Conservation (phyloP, 768 basidiomycete species). For the Macrolepiota dolichaula region DNA sequence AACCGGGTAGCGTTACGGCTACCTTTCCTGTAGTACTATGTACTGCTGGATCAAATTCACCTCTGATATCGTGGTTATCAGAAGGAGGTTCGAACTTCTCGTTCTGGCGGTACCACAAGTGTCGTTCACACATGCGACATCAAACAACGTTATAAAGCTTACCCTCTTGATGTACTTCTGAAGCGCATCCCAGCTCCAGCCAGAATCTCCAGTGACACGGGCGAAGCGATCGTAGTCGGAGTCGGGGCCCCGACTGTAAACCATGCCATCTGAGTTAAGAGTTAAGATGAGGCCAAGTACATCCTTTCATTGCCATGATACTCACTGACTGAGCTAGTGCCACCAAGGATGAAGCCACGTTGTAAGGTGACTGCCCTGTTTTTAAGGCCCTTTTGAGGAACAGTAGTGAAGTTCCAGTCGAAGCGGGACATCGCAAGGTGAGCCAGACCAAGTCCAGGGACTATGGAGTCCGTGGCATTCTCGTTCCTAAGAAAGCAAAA, state of each 20-base stretch:
- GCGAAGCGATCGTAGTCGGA: slow-evolving; percentile 23
- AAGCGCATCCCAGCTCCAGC: slow-evolving; percentile 31
- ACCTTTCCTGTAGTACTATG: slow-evolving; percentile 18
- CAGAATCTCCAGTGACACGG: slow-evolving; percentile 23
- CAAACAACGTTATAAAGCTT: not conserved
- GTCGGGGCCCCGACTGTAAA: slow-evolving; percentile 17
- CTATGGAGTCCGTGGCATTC: slow-evolving; percentile 11
- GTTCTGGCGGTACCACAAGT: not conserved
- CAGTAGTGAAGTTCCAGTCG: slow-evolving; percentile 31
- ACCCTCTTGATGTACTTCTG: slow-evolving; percentile 22
- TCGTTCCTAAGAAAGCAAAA: not conserved
- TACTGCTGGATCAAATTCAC: slow-evolving; percentile 18
- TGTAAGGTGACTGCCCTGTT: slow-evolving; percentile 21
- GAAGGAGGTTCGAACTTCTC: slow-evolving; percentile 17
- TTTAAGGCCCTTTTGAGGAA: slow-evolving; percentile 23
- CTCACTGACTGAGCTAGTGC: slow-evolving; percentile 28
- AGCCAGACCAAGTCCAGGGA: slow-evolving; percentile 13
- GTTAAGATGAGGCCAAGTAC: slow-evolving; percentile 5
- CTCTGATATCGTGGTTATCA: slow-evolving; percentile 16
- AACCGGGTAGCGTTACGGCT: slow-evolving; percentile 16
- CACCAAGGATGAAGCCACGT: slow-evolving; percentile 29
- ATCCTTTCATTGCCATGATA: not conserved
- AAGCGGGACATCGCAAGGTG: not conserved
- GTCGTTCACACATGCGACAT: slow-evolving; percentile 11
- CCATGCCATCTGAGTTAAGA: slow-evolving; percentile 19